Evolutionary conservation across 352 stramenopile species (phyloP).

Genomic region (Pythium rhizo-oryzae): DNA sequence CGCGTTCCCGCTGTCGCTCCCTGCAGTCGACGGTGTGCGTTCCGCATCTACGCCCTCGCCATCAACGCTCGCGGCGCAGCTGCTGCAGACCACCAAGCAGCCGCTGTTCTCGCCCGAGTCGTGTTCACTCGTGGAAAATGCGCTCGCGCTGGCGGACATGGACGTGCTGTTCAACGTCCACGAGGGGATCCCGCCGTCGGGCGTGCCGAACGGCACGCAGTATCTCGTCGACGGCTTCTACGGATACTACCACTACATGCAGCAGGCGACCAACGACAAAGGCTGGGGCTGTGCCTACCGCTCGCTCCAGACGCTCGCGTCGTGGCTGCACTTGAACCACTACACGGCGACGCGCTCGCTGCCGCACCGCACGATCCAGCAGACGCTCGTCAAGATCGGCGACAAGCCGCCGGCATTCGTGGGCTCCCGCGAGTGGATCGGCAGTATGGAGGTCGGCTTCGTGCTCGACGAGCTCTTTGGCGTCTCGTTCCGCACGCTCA

Average conservation of each 20-base stretch:
- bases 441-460: slow-evolving; percentile 83
- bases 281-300: slow-evolving; percentile 90
- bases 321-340: slow-evolving; percentile 75
- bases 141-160: slow-evolving; percentile 30
- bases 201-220: slow-evolving; percentile 40
- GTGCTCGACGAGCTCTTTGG: slow-evolving; percentile 78
- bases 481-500: slow-evolving; percentile 74
- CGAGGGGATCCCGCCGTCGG: slow-evolving; percentile 52
- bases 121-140: slow-evolving; percentile 49
- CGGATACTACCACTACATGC: slow-evolving; percentile 88
- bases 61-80: slow-evolving; percentile 9
- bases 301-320: slow-evolving; percentile 84
- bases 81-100: slow-evolving; percentile 49
- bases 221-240: slow-evolving; percentile 74
- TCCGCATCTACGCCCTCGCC: not conserved
- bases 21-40: not conserved
- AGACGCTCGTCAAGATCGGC: slow-evolving; percentile 74
- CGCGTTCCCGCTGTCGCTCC: slow-evolving; percentile 51
- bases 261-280: slow-evolving; percentile 82
- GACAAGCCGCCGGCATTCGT: slow-evolving; percentile 78
- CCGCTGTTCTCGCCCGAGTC: slow-evolving; percentile 40
- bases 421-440: slow-evolving; percentile 80
- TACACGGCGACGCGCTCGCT: slow-evolving; percentile 50
- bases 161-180: slow-evolving; percentile 76
- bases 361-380: slow-evolving; percentile 76